phyloP scores from a whole-genome alignment of 768 basidiomycete genomes.

The Gymnopilus dilepis region DNA sequence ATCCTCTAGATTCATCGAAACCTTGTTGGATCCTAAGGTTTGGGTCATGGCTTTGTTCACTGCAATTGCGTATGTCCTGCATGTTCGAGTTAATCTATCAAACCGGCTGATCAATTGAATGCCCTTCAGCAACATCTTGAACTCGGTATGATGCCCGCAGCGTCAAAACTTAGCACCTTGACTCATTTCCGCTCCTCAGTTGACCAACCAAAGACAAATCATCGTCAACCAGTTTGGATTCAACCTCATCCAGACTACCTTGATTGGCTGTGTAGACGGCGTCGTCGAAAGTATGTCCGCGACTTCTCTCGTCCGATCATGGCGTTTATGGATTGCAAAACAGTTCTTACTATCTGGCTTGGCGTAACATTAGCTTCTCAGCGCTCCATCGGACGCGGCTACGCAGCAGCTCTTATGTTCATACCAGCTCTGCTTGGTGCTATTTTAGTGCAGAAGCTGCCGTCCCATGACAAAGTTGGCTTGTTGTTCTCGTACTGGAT shows the following conservation, averaged over 20 bases:
- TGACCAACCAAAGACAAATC: slow-evolving; percentile 78
- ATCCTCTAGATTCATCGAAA: slow-evolving; percentile 62
- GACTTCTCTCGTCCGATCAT: neutral
- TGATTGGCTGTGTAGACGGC: slow-evolving; percentile 79
- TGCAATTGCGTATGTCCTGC: slow-evolving; percentile 55
- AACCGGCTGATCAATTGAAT: neutral
- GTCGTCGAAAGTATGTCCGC: slow-evolving; percentile 64
- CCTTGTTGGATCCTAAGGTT: slow-evolving; percentile 72
- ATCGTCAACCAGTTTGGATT: slow-evolving; percentile 78
- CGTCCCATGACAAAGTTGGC: slow-evolving; percentile 67
- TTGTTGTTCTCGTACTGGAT: slow-evolving; percentile 80
- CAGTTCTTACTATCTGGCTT: slow-evolving; percentile 50
- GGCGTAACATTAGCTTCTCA: slow-evolving; percentile 60
- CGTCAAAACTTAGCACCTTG: neutral
- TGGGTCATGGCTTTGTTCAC: slow-evolving; percentile 75
- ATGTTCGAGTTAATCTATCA: neutral
- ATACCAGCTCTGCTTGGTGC: slow-evolving; percentile 73
- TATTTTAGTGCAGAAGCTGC: slow-evolving; percentile 69
- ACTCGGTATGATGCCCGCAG: slow-evolving; percentile 53
- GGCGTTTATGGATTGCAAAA: slow-evolving; percentile 2
- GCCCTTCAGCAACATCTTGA: slow-evolving; percentile 61
- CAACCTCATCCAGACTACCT: slow-evolving; percentile 65
- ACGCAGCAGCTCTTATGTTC: slow-evolving; percentile 66
- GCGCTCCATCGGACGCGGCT: slow-evolving; percentile 68
- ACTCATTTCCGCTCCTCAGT: slow-evolving; percentile 38